Conservation (phyloP, 345 rosid genomes). For the Raphanus raphanistrum region DNA sequence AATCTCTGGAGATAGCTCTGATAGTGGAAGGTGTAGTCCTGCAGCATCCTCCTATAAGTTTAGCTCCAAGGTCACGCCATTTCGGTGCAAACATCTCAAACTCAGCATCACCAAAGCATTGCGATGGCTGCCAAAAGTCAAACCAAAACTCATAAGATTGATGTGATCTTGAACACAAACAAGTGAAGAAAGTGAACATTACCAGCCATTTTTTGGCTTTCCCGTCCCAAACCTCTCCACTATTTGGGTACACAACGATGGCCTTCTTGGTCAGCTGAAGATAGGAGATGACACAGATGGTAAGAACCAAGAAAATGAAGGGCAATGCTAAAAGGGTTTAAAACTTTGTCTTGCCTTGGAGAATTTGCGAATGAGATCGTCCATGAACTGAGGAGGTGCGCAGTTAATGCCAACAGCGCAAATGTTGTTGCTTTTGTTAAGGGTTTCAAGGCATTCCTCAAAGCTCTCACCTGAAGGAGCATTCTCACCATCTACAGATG, state of each 20-base stretch:
- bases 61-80: slow-evolving; percentile 83
- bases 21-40: slow-evolving; percentile 77
- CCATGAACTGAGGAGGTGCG: slow-evolving; percentile 78
- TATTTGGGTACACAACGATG: slow-evolving; percentile 81
- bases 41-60: slow-evolving; percentile 87
- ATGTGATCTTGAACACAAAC: not conserved
- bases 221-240: slow-evolving; percentile 94
- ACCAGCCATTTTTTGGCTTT: slow-evolving; percentile 90
- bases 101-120: slow-evolving; percentile 66
- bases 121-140: slow-evolving; percentile 59
- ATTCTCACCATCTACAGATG: slow-evolving; percentile 75
- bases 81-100: slow-evolving; percentile 62
- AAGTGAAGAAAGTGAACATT: slow-evolving; percentile 29
- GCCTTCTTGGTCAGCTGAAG: slow-evolving; percentile 68
- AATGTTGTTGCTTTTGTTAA: slow-evolving; percentile 62
- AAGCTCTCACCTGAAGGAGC: slow-evolving; percentile 87
- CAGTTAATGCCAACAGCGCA: slow-evolving; percentile 81
- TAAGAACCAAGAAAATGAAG: not conserved
- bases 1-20: slow-evolving; percentile 58
- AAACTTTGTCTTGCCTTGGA: slow-evolving; percentile 45
- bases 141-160: not conserved
- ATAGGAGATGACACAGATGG: not conserved
- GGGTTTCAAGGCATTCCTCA: slow-evolving; percentile 60
- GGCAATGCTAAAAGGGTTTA: not conserved
- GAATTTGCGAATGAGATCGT: slow-evolving; percentile 57